A percentile compares a stretch with the other conserved stretches of the same genome.
Evolutionary conservation across 768 basidiomycete species (phyloP).

Genomic region (Kondoa malvinella): DNA sequence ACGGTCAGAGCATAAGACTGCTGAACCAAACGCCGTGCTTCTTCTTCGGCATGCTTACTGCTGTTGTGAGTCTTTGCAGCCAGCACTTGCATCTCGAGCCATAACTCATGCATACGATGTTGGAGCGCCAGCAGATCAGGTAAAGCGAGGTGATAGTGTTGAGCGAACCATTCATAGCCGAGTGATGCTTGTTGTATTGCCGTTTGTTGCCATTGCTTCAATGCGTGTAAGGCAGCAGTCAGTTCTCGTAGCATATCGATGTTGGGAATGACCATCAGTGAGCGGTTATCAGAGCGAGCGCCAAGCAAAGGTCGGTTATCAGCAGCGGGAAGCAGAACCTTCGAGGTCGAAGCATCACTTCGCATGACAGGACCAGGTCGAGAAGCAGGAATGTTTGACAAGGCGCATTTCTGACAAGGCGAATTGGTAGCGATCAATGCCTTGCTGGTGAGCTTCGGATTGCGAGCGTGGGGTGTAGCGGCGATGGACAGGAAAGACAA

Average conservation of each 20-base stretch:
- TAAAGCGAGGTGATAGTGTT: neutral
- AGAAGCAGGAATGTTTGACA: neutral
- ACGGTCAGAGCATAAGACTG: neutral
- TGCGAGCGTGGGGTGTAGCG: neutral
- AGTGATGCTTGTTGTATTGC: neutral
- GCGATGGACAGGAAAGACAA: neutral
- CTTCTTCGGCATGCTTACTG: neutral
- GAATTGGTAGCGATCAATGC: neutral
- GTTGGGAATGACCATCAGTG: neutral
- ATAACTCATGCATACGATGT: neutral
- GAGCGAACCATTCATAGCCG: neutral
- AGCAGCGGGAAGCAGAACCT: neutral
- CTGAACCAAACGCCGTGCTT: neutral
- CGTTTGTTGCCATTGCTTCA: neutral
- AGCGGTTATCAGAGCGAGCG: neutral
- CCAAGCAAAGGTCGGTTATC: neutral
- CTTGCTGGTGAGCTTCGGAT: neutral
- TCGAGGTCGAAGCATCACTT: neutral
- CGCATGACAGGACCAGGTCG: neutral
- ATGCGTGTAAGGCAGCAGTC: neutral
- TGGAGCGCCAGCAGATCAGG: neutral
- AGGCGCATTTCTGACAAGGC: neutral
- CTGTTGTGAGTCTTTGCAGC: too few species aligned
- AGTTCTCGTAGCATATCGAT: neutral
- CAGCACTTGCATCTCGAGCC: neutral